A percentile compares a stretch with the other conserved stretches of the same genome.
Evolutionary conservation across 768 basidiomycete species (phyloP).

Genomic region (Chalciporus sphaerocephalus): DNA sequence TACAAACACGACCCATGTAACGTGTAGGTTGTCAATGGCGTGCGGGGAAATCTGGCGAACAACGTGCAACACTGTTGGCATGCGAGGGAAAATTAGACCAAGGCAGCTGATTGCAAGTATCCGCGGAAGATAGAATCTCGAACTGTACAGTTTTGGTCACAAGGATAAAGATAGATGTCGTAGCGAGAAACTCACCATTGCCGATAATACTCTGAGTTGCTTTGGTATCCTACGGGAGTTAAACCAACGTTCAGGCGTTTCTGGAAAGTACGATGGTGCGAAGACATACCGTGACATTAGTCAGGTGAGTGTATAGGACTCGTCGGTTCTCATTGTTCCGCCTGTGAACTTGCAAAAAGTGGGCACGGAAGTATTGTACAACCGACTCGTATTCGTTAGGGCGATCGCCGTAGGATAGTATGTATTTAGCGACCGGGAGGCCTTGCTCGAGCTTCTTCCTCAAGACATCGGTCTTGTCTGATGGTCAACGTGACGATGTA

Average conservation of each 20-base stretch:
- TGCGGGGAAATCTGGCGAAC: not conserved
- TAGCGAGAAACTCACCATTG: conserved; percentile 50
- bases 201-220: conserved; percentile 80
- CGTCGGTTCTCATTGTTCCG: conserved; percentile 76
- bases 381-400: conserved; percentile 79
- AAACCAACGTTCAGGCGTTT: conserved; percentile 5
- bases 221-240: conserved; percentile 60
- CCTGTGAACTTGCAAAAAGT: conserved; percentile 76
- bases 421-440: conserved; percentile 74
- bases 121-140: conserved; percentile 75
- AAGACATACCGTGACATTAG: conserved; percentile 65
- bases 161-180: not conserved
- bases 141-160: conserved; percentile 36
- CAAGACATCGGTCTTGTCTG: conserved; percentile 78
- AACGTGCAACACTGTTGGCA: conserved; percentile 6
- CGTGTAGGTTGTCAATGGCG: conserved; percentile 3
- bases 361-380: conserved; percentile 82
- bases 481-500: not conserved
- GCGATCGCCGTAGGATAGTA: conserved; percentile 76
- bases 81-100: conserved; percentile 42
- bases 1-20: conserved; percentile 3
- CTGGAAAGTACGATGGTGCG: not conserved
- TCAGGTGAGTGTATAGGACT: conserved; percentile 78
- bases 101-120: conserved; percentile 66
- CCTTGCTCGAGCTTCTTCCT: conserved; percentile 67